These are phyloP conservation scores for Flammula alnicola DNA, from an alignment of 1,284 basidiomycete species.

Conservation along the genomic window DNA sequence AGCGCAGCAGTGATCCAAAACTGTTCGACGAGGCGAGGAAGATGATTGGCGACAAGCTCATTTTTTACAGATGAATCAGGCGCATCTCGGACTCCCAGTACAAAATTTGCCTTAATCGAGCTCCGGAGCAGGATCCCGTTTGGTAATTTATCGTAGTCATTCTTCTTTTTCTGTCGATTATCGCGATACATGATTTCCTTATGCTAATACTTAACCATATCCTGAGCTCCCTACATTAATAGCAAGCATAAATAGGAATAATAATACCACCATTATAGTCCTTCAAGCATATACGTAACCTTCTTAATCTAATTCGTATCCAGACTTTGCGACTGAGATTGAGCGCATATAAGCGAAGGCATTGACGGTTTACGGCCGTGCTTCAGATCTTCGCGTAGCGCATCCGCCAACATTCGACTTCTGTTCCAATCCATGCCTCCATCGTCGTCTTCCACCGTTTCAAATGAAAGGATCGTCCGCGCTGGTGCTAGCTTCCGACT, in stretches of 20 bases:
- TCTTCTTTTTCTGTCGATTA: not conserved
- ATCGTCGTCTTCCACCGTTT: slow-evolving; percentile 33
- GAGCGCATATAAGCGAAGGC: slow-evolving; percentile 34
- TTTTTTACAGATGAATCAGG: slow-evolving; percentile 19
- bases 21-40: slow-evolving; percentile 12
- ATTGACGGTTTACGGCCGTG: slow-evolving; percentile 33
- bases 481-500: not conserved
- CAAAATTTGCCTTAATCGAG: slow-evolving; percentile 17
- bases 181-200: not conserved
- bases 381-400: slow-evolving; percentile 30
- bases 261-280: too few relatives aligned
- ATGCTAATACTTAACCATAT: too few relatives aligned
- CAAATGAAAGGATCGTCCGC: slow-evolving; percentile 27
- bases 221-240: too few relatives aligned
- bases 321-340: slow-evolving; percentile 18
- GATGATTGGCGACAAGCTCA: slow-evolving; percentile 31
- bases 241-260: too few relatives aligned
- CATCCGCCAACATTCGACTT: slow-evolving; percentile 36
- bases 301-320: too few relatives aligned
- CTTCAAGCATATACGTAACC: too few relatives aligned
- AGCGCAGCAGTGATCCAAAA: slow-evolving; percentile 4
- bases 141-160: slow-evolving; percentile 11
- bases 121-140: slow-evolving; percentile 10
- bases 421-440: slow-evolving; percentile 39
- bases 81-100: slow-evolving; percentile 8